Evolutionary conservation across 78 protist genomes (phyloP).

Genomic region (Dictyostelium purpureum): DNA sequence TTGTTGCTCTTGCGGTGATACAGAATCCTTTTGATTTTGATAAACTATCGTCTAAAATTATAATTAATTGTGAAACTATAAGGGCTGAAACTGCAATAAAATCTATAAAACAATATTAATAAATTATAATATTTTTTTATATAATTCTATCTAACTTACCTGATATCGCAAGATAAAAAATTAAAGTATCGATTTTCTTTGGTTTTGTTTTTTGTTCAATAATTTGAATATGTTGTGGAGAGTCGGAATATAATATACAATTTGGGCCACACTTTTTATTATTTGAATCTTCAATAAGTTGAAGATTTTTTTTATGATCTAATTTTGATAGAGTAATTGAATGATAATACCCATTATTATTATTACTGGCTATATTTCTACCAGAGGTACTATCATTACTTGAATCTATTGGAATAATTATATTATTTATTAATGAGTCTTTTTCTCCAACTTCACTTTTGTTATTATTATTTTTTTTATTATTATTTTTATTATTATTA

Average conservation of each 20-base stretch:
- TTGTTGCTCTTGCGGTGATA: neutral
- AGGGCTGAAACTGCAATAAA: constrained; percentile 12
- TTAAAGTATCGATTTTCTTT: constrained; percentile 2
- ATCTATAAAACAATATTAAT: neutral
- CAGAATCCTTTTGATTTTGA: neutral
- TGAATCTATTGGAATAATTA: neutral
- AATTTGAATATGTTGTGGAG: neutral
- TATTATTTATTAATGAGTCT: neutral
- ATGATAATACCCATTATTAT: neutral
- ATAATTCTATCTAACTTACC: neutral
- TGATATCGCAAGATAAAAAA: constrained; percentile 28
- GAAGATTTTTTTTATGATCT: too few relatives aligned
- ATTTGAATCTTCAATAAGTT: neutral
- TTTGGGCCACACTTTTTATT: neutral
- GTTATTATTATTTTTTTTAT: neutral
- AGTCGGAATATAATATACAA: neutral
- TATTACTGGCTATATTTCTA: neutral
- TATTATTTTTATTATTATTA: neutral
- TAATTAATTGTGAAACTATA: neutral
- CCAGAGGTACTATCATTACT: neutral
- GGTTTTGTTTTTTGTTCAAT: constrained; percentile 16
- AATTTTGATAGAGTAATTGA: neutral
- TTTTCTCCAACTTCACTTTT: neutral
- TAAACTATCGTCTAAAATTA: neutral
- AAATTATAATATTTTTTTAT: neutral